Percentiles rank a stretch among this genome's conserved stretches.
Conservation (phyloP, 2,329 filamentous ascomycete genomes). For the Xylariaceae sp. region DNA sequence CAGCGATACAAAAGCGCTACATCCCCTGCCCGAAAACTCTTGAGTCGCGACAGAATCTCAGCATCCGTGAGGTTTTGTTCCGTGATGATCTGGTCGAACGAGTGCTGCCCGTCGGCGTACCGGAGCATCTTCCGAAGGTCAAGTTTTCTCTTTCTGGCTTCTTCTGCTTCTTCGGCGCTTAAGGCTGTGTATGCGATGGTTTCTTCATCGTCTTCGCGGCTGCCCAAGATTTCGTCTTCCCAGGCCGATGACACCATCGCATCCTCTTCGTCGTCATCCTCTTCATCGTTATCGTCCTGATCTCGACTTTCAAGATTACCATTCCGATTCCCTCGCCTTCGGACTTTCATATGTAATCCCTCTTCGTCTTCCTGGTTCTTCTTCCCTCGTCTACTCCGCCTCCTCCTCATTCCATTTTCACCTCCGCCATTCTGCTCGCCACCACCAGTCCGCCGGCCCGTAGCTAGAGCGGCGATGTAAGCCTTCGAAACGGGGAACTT, state of each 20-base stretch:
- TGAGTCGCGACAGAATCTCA: constrained; percentile 66
- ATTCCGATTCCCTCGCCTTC: constrained; percentile 1
- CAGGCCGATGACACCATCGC: background rate
- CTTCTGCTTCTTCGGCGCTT: constrained; percentile 8
- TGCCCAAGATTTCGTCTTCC: constrained; percentile 13
- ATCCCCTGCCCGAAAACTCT: constrained; percentile 52
- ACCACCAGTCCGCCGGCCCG: constrained; percentile 41
- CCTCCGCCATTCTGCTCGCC: constrained; percentile 21
- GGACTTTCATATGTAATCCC: constrained; percentile 15
- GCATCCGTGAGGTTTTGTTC: constrained; percentile 67
- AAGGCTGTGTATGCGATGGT: constrained; percentile 20
- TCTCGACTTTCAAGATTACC: background rate
- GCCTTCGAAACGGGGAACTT: constrained; percentile 76
- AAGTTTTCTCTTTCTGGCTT: constrained; percentile 29
- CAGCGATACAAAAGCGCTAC: constrained; percentile 52
- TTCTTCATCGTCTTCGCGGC: constrained; percentile 9
- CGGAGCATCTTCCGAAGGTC: constrained; percentile 52
- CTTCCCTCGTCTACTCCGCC: background rate
- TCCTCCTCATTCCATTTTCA: constrained; percentile 17
- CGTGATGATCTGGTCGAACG: constrained; percentile 78
- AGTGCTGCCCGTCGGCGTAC: constrained; percentile 71
- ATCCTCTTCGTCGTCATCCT: background rate
- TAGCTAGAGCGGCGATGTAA: constrained; percentile 54
- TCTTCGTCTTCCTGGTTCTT: constrained; percentile 8
- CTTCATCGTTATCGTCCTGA: background rate